A percentile compares a stretch with the other conserved stretches of the same genome.
Conservation (phyloP, 768 basidiomycete species). For the Tremella yokohamensis region DNA sequence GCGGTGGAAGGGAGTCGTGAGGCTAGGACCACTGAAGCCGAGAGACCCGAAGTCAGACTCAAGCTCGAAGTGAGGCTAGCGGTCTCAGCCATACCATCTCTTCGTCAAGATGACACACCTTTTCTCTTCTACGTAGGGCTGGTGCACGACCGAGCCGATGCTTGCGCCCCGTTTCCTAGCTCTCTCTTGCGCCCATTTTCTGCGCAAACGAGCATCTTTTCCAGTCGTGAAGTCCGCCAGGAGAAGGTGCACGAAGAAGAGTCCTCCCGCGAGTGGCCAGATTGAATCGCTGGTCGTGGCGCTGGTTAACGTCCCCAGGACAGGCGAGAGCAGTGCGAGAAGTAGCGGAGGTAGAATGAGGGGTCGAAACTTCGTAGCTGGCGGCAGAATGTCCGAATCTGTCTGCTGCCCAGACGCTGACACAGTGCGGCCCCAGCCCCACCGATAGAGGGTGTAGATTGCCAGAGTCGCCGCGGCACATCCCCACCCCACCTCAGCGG, state of each 20-base stretch:
- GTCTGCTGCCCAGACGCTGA: not conserved
- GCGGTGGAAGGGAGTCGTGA: constrained; percentile 79
- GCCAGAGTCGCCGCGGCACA: constrained; percentile 19
- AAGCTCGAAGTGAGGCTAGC: constrained; percentile 49
- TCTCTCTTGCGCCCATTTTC: constrained; percentile 20
- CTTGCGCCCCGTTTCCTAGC: constrained; percentile 20
- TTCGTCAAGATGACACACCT: constrained; percentile 23
- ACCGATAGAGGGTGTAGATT: constrained; percentile 17
- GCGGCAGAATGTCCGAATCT: constrained; percentile 18
- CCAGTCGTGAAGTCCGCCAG: constrained; percentile 65
- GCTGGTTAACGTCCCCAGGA: constrained; percentile 83
- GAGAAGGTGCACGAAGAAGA: constrained; percentile 76
- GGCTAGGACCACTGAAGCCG: constrained; percentile 86
- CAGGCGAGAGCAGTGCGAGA: constrained; percentile 83
- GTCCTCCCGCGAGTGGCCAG: constrained; percentile 83
- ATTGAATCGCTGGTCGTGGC: constrained; percentile 96
- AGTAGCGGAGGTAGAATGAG: constrained; percentile 75
- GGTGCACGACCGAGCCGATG: constrained; percentile 6
- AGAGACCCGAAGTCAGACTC: constrained; percentile 67
- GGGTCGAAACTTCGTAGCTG: constrained; percentile 33
- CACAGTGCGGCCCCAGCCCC: constrained; percentile 26
- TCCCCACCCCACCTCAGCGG: constrained; percentile 28
- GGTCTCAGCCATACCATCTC: constrained; percentile 1
- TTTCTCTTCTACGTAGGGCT: constrained; percentile 31
- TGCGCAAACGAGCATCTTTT: constrained; percentile 25